These are phyloP conservation scores for Tetrapisispora namnaoensis DNA, from an alignment of 805 yeast species.

Conservation along the genomic window DNA sequence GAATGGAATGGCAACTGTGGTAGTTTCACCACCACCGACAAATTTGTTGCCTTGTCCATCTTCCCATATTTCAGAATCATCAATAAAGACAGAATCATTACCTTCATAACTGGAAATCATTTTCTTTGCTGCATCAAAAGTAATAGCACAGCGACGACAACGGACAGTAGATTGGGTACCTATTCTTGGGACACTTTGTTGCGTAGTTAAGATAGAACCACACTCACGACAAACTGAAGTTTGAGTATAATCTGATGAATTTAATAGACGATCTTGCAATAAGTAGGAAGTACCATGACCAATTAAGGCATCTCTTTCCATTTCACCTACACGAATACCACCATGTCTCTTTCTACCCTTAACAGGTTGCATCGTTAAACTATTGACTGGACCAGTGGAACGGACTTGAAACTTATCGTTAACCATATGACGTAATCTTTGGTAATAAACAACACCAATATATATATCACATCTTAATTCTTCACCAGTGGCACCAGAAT, in stretches of 20 bases:
- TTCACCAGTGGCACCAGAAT: slow-evolving; percentile 97
- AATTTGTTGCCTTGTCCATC: slow-evolving; percentile 91
- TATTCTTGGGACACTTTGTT: slow-evolving; percentile 80
- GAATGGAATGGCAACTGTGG: slow-evolving; percentile 93
- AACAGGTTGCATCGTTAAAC: slow-evolving; percentile 97
- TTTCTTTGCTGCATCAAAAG: slow-evolving; percentile 46
- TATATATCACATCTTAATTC: slow-evolving; percentile 93
- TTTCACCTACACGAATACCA: slow-evolving; percentile 99
- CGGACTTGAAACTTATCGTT: slow-evolving; percentile 99
- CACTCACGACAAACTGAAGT: slow-evolving; percentile 83
- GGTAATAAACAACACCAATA: slow-evolving; percentile 94
- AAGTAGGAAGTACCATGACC: slow-evolving; percentile 97
- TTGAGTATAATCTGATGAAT: slow-evolving; percentile 93
- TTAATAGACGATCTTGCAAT: slow-evolving; percentile 86
- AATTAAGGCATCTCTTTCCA: slow-evolving; percentile 98
- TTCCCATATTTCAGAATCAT: slow-evolving; percentile 83
- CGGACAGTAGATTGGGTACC: slow-evolving; percentile 71
- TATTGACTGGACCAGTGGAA: slow-evolving; percentile 96
- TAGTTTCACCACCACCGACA: slow-evolving; percentile 87
- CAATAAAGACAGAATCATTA: slow-evolving; percentile 36
- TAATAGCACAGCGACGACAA: slow-evolving; percentile 85
- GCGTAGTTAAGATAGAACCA: slow-evolving; percentile 86
- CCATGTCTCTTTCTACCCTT: slow-evolving; percentile 98
- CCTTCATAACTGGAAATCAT: slow-evolving; percentile 29
- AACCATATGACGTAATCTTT: slow-evolving; percentile 98